Evolutionary conservation across 345 rosid genomes (phyloP).

Genomic region (Eucalyptus cloeziana): DNA sequence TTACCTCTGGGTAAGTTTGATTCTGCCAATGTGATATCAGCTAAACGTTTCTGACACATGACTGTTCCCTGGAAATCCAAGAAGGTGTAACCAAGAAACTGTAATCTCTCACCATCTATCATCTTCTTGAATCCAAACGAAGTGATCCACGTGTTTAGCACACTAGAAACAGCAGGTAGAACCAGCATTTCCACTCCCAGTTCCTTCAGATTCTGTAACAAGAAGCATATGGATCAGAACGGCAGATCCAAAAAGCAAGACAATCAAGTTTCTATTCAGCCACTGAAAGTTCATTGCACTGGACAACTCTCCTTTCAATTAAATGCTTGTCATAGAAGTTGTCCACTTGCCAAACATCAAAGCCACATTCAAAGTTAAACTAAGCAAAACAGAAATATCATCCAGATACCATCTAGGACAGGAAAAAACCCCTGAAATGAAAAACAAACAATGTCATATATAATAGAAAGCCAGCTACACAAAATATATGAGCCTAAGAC

Average conservation of each 20-base stretch:
- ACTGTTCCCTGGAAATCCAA: constrained; percentile 63
- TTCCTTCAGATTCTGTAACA: constrained; percentile 38
- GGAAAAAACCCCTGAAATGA: neutral
- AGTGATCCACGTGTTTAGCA: constrained; percentile 53
- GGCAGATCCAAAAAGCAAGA: neutral
- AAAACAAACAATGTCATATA: neutral
- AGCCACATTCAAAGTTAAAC: neutral
- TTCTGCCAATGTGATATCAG: neutral
- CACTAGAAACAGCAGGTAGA: constrained; percentile 65
- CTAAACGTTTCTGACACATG: constrained; percentile 31
- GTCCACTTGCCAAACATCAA: neutral
- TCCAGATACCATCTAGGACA: neutral
- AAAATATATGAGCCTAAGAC: neutral
- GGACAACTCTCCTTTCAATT: neutral
- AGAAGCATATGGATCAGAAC: neutral
- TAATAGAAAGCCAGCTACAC: neutral
- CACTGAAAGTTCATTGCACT: neutral
- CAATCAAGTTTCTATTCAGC: neutral
- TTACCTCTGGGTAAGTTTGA: constrained; percentile 14
- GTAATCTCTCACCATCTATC: constrained; percentile 34
- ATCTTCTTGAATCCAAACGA: constrained; percentile 70
- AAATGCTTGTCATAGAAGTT: neutral
- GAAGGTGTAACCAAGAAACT: constrained; percentile 38
- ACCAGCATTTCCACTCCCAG: constrained; percentile 68
- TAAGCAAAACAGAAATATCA: neutral